These are phyloP conservation scores for Venturia pyrina DNA, from an alignment of 2,329 filamentous ascomycete genomes.

Conservation along the genomic window DNA sequence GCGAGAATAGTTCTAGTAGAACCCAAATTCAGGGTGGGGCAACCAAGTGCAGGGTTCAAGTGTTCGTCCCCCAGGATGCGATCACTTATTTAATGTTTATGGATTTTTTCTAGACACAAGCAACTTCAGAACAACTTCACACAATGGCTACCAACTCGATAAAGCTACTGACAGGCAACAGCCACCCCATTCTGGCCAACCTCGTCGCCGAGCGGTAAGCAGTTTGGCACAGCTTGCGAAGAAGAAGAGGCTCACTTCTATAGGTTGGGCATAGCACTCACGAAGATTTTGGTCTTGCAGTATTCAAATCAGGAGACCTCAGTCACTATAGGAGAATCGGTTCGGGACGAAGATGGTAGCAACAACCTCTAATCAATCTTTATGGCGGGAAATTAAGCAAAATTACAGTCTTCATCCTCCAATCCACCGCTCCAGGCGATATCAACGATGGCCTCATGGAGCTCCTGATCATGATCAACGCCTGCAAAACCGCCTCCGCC, in stretches of 20 bases:
- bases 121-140: background rate
- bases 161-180: conserved; percentile 66
- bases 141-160: conserved; percentile 63
- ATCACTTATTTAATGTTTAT: background rate
- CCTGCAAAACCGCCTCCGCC: conserved; percentile 76
- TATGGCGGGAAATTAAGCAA: conserved; percentile 2
- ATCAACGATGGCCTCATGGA: conserved; percentile 99
- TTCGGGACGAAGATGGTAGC: conserved; percentile 86
- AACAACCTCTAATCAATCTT: conserved; percentile 13
- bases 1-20: too few species aligned
- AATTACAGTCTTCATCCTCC: conserved; percentile 74
- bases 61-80: background rate
- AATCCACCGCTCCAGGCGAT: conserved; percentile 88
- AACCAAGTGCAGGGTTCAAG: too few species aligned
- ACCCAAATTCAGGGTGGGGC: too few species aligned
- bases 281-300: conserved; percentile 70
- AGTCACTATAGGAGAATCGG: conserved; percentile 91
- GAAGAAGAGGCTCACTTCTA: conserved; percentile 13
- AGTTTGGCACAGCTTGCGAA: conserved; percentile 8
- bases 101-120: background rate
- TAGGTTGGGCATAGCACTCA: conserved; percentile 67
- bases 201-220: conserved; percentile 56
- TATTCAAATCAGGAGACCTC: conserved; percentile 83
- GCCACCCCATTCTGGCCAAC: conserved; percentile 61
- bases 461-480: conserved; percentile 95